Evolutionary conservation across 2,329 filamentous ascomycete species (phyloP), one percentile per base, ranked within the genome.

Genomic region (Colletotrichum tofieldiae): DNA sequence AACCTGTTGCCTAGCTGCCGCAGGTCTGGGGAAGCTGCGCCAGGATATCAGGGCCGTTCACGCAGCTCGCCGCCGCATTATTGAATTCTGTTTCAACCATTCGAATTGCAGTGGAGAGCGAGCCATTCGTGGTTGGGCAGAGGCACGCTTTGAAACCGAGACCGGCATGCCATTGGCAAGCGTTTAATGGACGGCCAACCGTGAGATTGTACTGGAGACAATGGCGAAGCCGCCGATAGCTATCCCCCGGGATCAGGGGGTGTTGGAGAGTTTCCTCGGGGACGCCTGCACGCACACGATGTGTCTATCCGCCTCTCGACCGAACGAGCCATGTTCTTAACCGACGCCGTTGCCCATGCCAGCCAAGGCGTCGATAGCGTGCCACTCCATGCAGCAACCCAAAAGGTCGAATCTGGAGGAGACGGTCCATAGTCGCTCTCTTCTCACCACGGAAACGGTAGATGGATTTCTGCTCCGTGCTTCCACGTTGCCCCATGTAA

Each of bases 371-470:
- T 65, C 37, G 35, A 37, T 68, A 37, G 56, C 58, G 64, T 35
- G 43, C 49, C 58, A 32, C 64, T 56, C 41, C 45, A 23, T 43
- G 11, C 63, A 49, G 37, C 59, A 39, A 59, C 35, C 35, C 58
- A 29, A 39, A 55, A 47, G 12, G 51, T 58, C 20, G 8, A 55
- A n/a, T 11, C 60, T 39, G 14, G 49, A 23, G 39, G 37, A 43
- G 54, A 32, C n/a, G 43, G 54, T 60, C 54, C 39, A 47, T 41
- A 20, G 9, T 52, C 55, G 43, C 37, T 68, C 59, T 8, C 39
- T 20, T 14, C 26, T 71, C 67, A 73, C 71, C 67, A 67, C 55
- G 56, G 71, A 71, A 71, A 73, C 71, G 47, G 67, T 45, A 71
- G 32, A 67, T 67, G 67, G 71, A 55, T 18, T 18, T 56, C 55